A percentile compares a stretch with the other conserved stretches of the same genome.
Conservation (phyloP, 768 basidiomycete genomes). For the Hericium erinaceus region DNA sequence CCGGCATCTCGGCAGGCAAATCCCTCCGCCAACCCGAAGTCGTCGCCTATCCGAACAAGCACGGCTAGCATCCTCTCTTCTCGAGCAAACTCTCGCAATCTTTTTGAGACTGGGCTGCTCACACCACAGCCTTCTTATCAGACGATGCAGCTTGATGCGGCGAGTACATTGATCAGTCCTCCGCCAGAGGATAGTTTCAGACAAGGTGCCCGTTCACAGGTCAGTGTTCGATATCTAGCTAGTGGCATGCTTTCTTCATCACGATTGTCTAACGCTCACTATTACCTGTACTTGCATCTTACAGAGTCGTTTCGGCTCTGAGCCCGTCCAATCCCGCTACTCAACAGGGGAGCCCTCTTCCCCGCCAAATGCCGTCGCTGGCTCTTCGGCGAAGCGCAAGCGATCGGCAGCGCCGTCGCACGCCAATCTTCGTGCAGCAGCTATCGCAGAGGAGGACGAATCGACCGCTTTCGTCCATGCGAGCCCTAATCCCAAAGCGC, state of each 20-base stretch:
- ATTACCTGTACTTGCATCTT: background rate
- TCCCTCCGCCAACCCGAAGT: conserved; percentile 3
- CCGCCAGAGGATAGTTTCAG: conserved; percentile 9
- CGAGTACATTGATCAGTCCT: conserved; percentile 12
- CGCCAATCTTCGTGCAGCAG: background rate
- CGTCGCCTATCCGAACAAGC: conserved; percentile 7
- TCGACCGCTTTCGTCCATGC: conserved; percentile 22
- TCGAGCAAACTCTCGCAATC: conserved; percentile 1
- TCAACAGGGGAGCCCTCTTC: conserved; percentile 10
- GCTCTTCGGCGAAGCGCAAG: conserved; percentile 30
- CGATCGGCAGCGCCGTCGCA: conserved; percentile 18
- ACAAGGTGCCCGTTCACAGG: background rate
- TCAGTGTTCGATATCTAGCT: background rate
- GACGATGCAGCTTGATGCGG: conserved; percentile 5
- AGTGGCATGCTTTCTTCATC: conserved; percentile 3
- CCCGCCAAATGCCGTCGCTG: background rate
- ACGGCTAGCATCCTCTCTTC: conserved; percentile 6
- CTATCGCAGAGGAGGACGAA: conserved; percentile 4
- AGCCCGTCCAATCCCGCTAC: conserved; percentile 5
- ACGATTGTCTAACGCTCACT: too few species aligned
- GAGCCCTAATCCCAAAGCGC: conserved; percentile 55
- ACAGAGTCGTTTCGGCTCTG: conserved; percentile 13
- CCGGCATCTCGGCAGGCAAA: background rate
- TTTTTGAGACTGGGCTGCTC: conserved; percentile 8
- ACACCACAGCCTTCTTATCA: conserved; percentile 10